These are phyloP conservation scores for Escovopsis weberi DNA, from an alignment of 2,329 filamentous ascomycete genomes.

Conservation along the genomic window DNA sequence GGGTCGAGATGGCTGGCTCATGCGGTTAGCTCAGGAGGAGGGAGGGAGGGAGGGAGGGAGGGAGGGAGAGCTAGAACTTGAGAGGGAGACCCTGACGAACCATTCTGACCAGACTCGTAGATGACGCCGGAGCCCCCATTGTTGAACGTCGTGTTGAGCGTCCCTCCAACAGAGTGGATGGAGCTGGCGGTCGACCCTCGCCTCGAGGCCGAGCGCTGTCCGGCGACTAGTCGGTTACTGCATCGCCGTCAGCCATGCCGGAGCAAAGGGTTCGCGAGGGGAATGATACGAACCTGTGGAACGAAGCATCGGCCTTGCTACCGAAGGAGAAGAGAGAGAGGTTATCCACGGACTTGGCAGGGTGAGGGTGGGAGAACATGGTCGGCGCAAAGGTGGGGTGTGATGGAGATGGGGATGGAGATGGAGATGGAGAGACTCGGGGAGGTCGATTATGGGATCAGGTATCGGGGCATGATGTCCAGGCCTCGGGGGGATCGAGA, in stretches of 20 bases:
- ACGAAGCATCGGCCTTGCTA: constrained; percentile 41
- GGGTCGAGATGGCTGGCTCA: constrained; percentile 65
- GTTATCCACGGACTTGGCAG: constrained; percentile 53
- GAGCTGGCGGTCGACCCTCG: constrained; percentile 80
- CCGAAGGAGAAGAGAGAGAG: constrained; percentile 38
- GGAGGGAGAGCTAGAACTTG: neutral
- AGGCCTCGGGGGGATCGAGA: neutral
- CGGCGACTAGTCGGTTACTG: constrained; percentile 29
- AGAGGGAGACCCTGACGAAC: constrained; percentile 24
- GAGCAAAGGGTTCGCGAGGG: neutral
- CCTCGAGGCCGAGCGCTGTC: constrained; percentile 36
- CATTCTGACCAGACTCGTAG: constrained; percentile 71
- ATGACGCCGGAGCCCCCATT: constrained; percentile 40
- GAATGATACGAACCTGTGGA: constrained; percentile 34
- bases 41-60: neutral
- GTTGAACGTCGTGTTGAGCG: constrained; percentile 53
- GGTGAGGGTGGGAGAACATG: constrained; percentile 46
- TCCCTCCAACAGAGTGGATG: constrained; percentile 73
- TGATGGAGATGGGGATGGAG: neutral
- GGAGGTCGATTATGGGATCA: neutral
- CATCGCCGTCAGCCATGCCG: constrained; percentile 11
- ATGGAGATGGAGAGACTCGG: neutral
- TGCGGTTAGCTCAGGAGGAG: constrained; percentile 1
- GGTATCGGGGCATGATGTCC: neutral
- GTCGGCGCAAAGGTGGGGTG: constrained; percentile 13